Conservation (phyloP, 139 green algal genomes). For the Chlamydomonas incerta region DNA sequence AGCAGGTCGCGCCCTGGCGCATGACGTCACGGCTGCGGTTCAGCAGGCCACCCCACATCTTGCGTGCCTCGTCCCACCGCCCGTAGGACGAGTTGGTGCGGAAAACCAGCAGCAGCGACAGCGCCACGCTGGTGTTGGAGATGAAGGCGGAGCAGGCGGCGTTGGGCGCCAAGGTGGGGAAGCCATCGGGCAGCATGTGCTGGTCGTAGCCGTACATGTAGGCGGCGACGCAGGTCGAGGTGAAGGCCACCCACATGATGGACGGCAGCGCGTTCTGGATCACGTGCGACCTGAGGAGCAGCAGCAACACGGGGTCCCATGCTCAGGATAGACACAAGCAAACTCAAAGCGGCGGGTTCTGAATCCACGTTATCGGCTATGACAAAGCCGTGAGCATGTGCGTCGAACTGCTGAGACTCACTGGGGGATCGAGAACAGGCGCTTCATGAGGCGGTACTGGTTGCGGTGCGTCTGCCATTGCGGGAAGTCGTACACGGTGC, state of each 20-base stretch:
- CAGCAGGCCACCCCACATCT: conserved; percentile 67
- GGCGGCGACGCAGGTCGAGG: conserved; percentile 5
- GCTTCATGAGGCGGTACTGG: conserved; percentile 39
- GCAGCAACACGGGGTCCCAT: too few relatives aligned
- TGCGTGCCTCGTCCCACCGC: conserved; percentile 64
- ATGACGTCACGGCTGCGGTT: conserved; percentile 65
- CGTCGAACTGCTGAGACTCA: not conserved
- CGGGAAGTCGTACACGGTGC: conserved; percentile 46
- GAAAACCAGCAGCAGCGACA: conserved; percentile 75
- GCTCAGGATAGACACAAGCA: too few relatives aligned
- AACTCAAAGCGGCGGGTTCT: too few relatives aligned
- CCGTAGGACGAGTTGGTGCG: conserved; percentile 59
- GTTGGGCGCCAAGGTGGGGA: conserved; percentile 34
- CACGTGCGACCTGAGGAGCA: conserved; percentile 55
- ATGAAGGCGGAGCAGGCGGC: conserved; percentile 40
- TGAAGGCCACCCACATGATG: conserved; percentile 31
- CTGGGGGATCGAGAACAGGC: conserved; percentile 32
- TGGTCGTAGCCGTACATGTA: conserved; percentile 44
- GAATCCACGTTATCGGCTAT: too few relatives aligned
- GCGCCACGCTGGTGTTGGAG: conserved; percentile 34
- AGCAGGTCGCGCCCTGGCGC: conserved; percentile 54
- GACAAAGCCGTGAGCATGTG: too few relatives aligned
- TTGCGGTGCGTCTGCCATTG: conserved; percentile 48
- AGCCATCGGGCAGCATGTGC: conserved; percentile 13
- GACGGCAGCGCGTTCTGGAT: conserved; percentile 52